Base-by-base conservation (phyloP, 2,329 filamentous ascomycete species). In the Alternaria solani region DNA sequence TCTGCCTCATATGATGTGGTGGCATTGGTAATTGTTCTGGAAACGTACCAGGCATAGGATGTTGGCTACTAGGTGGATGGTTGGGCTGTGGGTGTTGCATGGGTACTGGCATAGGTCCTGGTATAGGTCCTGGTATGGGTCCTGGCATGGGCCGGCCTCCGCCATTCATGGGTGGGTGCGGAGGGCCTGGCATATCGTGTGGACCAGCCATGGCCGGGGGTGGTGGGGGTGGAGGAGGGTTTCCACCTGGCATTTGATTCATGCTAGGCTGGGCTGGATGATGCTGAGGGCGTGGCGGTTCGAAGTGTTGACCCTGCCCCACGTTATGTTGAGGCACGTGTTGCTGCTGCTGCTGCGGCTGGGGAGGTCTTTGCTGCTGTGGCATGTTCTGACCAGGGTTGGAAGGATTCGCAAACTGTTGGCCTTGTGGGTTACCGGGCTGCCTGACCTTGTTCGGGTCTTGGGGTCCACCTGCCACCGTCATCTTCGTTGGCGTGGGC, bases 21-120 rank as follows among this genome's bases (percentile, higher is more conserved):
- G n/a, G 57, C 57, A 43, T 56, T 20, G 28, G 52, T 18, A 56
- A 46, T 7, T 57, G 14, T 18, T 55, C 62, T 30, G 68, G 65
- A n/a, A 63, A 70, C 6, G 57, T 23, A 20, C 65, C 67, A 36
- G 71, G 64, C 64, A 71, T 71, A 9, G 39, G 23, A 38, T 39
- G 25, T 48, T 20, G 36, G 8, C 26, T 8, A 23, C 14, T 30
- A 5, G 42, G 28, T 4, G 38, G 20, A 57, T 11, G 63, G 52
- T 39, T 48, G 34, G 55, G 20, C 57, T 55, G 57, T 47, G 39
- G 63, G 32, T 48, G 63, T 23, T 57, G 69, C 51, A 55, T 12
- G 8, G 54, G 61, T n/a, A 52, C 63, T 18, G 57, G 53, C 20
- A 58, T 57, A 41, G 12, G 18, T n/a, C 32, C 20, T 23, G 20